Evolutionary conservation across 176 grass and related monocot genomes (phyloP).

Genomic region (Triticum dicoccoides): DNA sequence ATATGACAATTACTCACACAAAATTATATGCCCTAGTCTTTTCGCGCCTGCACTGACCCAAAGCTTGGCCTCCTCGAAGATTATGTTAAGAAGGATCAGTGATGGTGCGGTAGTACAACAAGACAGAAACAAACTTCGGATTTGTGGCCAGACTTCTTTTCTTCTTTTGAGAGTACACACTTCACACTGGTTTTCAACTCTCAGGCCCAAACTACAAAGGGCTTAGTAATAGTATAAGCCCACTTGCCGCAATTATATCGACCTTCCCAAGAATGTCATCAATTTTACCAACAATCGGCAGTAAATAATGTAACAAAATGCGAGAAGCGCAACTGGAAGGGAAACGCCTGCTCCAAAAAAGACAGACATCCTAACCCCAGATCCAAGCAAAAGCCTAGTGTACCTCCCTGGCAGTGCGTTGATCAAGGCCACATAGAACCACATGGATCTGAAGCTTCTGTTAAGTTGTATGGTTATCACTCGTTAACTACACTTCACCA

Average conservation of each 20-base stretch:
- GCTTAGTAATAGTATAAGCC: conserved; percentile 19
- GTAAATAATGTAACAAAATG: conserved; percentile 49
- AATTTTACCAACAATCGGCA: conserved; percentile 34
- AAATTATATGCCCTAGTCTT: no score
- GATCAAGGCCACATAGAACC: conserved; percentile 12
- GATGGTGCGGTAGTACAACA: neutral
- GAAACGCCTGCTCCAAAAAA: conserved; percentile 57
- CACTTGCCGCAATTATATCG: conserved; percentile 31
- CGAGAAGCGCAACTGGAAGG: conserved; percentile 26
- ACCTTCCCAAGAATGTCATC: conserved; percentile 69
- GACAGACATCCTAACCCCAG: conserved; percentile 63
- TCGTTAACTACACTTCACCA: conserved; percentile 81
- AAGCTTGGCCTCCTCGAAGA: no score
- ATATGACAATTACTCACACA: no score
- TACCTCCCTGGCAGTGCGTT: conserved; percentile 11
- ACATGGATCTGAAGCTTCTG: conserved; percentile 24
- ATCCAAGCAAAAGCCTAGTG: conserved; percentile 58
- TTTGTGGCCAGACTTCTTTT: neutral
- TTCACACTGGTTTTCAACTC: neutral
- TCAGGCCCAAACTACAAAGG: conserved; percentile 33
- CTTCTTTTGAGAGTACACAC: neutral
- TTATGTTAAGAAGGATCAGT: no score
- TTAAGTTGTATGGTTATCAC: neutral
- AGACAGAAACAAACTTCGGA: conserved; percentile 26
- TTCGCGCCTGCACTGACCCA: no score